phyloP scores from a whole-genome alignment of 768 basidiomycete genomes.

The Rhizopogon rudus region DNA sequence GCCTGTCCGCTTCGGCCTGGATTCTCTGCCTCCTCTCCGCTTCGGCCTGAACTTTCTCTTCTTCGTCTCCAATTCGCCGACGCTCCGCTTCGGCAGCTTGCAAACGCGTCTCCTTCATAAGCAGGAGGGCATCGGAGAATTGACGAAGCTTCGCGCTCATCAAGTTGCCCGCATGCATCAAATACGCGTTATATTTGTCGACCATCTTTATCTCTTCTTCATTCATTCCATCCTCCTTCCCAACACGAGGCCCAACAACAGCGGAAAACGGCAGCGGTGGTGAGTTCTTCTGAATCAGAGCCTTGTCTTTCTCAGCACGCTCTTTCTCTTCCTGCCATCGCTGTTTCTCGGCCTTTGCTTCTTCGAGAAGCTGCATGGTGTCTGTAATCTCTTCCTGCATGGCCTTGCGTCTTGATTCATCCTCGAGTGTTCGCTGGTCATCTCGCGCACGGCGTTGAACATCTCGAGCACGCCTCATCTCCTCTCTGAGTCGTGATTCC shows the following conservation, averaged over 20 bases:
- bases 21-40: neutral
- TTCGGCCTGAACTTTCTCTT: neutral
- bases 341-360: constrained; percentile 5
- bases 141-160: constrained; percentile 9
- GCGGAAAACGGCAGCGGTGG: neutral
- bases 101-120: constrained; percentile 20
- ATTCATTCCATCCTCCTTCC: constrained; percentile 19
- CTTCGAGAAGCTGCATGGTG: constrained; percentile 15
- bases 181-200: constrained; percentile 8
- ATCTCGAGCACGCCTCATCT: constrained; percentile 17
- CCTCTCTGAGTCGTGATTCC: constrained; percentile 22
- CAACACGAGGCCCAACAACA: neutral
- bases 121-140: constrained; percentile 11
- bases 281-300: neutral
- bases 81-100: constrained; percentile 12
- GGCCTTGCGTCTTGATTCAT: constrained; percentile 12
- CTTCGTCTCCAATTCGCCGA: constrained; percentile 12
- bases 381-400: constrained; percentile 14
- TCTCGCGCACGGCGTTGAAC: constrained; percentile 11
- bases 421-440: constrained; percentile 16
- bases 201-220: constrained; percentile 10
- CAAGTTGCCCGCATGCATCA: constrained; percentile 1
- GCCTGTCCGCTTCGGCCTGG: constrained; percentile 3
- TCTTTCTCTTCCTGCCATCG: constrained; percentile 1
- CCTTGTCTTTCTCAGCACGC: neutral